A percentile compares a stretch with the other conserved stretches of the same genome.
These are phyloP conservation scores for Dichotomocladium elegans DNA, from an alignment of 371 early-diverging fungal genomes.

Conservation along the genomic window DNA sequence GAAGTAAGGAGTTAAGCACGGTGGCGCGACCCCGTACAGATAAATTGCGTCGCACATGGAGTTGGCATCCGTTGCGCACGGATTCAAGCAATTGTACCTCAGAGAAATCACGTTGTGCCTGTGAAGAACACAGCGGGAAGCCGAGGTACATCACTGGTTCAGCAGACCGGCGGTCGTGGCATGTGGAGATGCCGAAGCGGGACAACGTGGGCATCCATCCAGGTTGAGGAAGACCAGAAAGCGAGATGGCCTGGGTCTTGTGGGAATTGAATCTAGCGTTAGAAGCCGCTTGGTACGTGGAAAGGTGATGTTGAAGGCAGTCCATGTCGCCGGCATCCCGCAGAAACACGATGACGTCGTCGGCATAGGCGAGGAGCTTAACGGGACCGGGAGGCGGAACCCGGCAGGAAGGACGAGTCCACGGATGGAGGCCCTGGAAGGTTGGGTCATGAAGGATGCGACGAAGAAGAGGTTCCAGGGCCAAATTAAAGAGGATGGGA, in stretches of 20 bases:
- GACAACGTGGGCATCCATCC: not conserved
- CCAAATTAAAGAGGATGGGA: conserved; percentile 15
- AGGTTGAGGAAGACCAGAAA: not conserved
- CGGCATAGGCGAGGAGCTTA: conserved; percentile 7
- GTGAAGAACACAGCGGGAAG: not conserved
- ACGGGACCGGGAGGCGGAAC: too few species aligned
- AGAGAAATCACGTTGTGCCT: too few species aligned
- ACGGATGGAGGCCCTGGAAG: not conserved
- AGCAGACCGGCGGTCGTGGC: not conserved
- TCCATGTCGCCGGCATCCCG: not conserved
- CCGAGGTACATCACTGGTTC: not conserved
- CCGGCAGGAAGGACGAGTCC: not conserved
- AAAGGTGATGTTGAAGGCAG: not conserved
- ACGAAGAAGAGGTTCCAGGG: conserved; percentile 14
- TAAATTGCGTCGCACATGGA: not conserved
- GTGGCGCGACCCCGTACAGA: not conserved
- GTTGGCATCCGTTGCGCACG: too few species aligned
- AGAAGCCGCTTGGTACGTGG: not conserved
- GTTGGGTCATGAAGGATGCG: not conserved
- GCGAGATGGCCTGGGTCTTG: not conserved
- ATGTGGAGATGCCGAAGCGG: not conserved
- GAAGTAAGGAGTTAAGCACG: not conserved
- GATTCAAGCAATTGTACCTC: too few species aligned
- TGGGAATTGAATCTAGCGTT: conserved; percentile 1
- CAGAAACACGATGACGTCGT: conserved; percentile 5